Evolutionary conservation across 495 filamentous ascomycete genomes (phyloP).

Genomic region (Hamigera avellanea): DNA sequence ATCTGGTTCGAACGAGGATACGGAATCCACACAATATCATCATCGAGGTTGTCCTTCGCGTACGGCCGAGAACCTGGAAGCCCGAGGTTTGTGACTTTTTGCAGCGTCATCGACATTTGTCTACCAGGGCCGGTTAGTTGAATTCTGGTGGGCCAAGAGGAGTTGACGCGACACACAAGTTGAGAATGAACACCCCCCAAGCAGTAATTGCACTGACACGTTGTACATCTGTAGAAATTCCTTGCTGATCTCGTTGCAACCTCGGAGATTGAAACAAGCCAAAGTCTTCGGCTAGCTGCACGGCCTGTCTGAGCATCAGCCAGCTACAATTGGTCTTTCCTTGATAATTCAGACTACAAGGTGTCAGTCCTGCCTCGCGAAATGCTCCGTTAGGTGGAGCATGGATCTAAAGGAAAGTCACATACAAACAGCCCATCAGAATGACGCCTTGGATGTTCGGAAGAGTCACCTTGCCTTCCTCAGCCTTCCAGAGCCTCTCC

Average conservation of each 20-base stretch:
- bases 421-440: slow-evolving; percentile 27
- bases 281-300: slow-evolving; percentile 22
- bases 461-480: slow-evolving; percentile 20
- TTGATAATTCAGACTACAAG: slow-evolving; percentile 18
- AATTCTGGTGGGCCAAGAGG: not conserved
- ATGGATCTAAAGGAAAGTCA: slow-evolving; percentile 1
- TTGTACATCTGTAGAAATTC: slow-evolving; percentile 10
- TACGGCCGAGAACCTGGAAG: slow-evolving; percentile 12
- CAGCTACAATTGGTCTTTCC: slow-evolving; percentile 20
- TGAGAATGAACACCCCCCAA: slow-evolving; percentile 26
- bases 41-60: slow-evolving; percentile 6
- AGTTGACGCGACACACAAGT: slow-evolving; percentile 11
- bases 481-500: slow-evolving; percentile 21
- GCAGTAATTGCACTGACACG: slow-evolving; percentile 17
- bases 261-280: slow-evolving; percentile 15
- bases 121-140: slow-evolving; percentile 10
- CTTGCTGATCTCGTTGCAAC: slow-evolving; percentile 2
- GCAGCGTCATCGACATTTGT: slow-evolving; percentile 21
- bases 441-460: slow-evolving; percentile 26
- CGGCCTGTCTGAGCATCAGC: slow-evolving; percentile 24
- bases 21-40: slow-evolving; percentile 21
- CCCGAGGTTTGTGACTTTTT: slow-evolving; percentile 11
- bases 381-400: not conserved
- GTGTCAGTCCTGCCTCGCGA: slow-evolving; percentile 8
- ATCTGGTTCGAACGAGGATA: slow-evolving; percentile 28